Evolutionary conservation across 768 basidiomycete genomes (phyloP).

Genomic region (Coprinellus aureogranulatus): DNA sequence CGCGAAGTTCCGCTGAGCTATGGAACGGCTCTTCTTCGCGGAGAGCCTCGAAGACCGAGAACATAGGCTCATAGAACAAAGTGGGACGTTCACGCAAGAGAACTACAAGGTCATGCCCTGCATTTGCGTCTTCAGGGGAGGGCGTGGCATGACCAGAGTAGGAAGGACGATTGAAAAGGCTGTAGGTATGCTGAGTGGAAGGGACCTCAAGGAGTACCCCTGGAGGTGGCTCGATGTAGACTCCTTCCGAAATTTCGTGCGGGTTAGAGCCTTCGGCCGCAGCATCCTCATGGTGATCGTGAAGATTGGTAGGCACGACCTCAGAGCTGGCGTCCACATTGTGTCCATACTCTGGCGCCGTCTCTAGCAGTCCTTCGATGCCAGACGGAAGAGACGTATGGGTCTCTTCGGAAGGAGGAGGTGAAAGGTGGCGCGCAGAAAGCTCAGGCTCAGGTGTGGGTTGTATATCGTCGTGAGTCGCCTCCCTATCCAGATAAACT

Average conservation of each 20-base stretch:
- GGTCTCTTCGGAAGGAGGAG: no score
- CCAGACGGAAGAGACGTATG: no score
- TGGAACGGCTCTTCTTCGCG: constrained; percentile 58
- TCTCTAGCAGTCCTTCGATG: not conserved
- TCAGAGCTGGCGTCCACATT: not conserved
- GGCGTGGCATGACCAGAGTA: constrained; percentile 53
- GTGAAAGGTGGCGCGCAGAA: not conserved
- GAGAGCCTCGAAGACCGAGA: constrained; percentile 67
- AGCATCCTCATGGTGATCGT: not conserved
- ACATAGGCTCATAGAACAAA: constrained; percentile 75
- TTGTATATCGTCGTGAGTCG: no score
- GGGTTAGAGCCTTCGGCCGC: constrained; percentile 28
- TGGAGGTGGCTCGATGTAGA: constrained; percentile 75
- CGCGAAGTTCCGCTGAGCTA: constrained; percentile 43
- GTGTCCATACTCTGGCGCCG: not conserved
- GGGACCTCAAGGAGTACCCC: constrained; percentile 29
- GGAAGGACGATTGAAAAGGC: constrained; percentile 35
- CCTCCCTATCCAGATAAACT: no score
- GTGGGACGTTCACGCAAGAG: constrained; percentile 64
- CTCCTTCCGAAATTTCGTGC: constrained; percentile 63
- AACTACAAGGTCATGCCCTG: constrained; percentile 29
- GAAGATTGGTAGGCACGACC: not conserved
- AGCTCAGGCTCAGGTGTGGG: not conserved
- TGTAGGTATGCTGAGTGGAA: constrained; percentile 42
- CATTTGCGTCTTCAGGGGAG: constrained; percentile 7